A percentile compares a stretch with the other conserved stretches of the same genome.
Conservation (phyloP, 2,329 filamentous ascomycete genomes). For the Periglandula ipomoeae region DNA sequence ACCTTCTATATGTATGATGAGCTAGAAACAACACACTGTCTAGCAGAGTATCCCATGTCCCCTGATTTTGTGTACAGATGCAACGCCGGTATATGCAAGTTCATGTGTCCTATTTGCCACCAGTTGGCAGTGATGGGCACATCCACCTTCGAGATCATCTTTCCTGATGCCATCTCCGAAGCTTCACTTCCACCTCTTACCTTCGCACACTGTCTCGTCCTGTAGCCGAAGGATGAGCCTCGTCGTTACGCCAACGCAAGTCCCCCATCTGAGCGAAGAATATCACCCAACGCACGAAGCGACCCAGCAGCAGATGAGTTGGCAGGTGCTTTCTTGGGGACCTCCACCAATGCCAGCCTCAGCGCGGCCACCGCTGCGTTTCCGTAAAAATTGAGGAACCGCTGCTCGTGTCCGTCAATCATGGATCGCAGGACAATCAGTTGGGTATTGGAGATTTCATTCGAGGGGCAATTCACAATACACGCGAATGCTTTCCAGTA, state of each 20-base stretch:
- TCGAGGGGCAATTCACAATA: constrained; percentile 65
- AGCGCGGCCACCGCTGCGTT: constrained; percentile 64
- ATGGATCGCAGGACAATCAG: constrained; percentile 61
- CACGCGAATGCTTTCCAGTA: constrained; percentile 76
- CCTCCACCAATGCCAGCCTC: constrained; percentile 61
- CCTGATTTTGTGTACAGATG: neutral
- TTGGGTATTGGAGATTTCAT: constrained; percentile 63
- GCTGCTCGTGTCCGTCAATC: constrained; percentile 62
- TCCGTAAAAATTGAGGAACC: constrained; percentile 76
- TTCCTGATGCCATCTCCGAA: neutral
- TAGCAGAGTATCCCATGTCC: neutral
- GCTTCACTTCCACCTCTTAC: neutral
- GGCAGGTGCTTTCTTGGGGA: constrained; percentile 47
- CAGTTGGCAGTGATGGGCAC: neutral
- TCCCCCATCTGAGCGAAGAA: constrained; percentile 41
- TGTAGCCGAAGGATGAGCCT: neutral
- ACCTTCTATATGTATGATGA: neutral
- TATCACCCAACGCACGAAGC: constrained; percentile 42
- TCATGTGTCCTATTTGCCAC: neutral
- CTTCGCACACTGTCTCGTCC: neutral
- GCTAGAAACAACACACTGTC: neutral
- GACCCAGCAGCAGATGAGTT: constrained; percentile 41
- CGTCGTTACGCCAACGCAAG: constrained; percentile 30
- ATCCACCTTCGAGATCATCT: neutral
- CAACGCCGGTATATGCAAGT: neutral